phyloP scores from a whole-genome alignment of 2,329 filamentous ascomycete species.

The Aspergillus versicolor region DNA sequence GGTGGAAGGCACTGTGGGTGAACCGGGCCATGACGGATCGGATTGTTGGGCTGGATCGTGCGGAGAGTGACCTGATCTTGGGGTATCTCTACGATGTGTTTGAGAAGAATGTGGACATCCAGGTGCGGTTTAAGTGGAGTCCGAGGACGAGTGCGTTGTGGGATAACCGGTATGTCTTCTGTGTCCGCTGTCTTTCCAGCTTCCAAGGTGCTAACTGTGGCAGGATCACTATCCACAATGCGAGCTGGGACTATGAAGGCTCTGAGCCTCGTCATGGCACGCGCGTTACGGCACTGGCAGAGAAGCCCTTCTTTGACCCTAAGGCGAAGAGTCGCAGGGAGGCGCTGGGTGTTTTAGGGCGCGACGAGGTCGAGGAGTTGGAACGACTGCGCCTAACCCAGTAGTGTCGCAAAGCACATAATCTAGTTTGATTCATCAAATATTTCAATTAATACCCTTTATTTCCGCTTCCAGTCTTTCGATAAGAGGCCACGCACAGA shows the following conservation, averaged over 20 bases:
- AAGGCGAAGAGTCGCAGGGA: slow-evolving; percentile 66
- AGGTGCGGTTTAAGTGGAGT: slow-evolving; percentile 71
- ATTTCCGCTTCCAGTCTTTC: too few species aligned
- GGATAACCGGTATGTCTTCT: slow-evolving; percentile 61
- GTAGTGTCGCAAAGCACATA: background rate
- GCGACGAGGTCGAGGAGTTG: slow-evolving; percentile 47
- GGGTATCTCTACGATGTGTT: slow-evolving; percentile 68
- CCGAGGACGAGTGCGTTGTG: slow-evolving; percentile 66
- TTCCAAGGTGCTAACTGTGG: background rate
- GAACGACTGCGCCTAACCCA: background rate
- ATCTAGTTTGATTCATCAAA: too few species aligned
- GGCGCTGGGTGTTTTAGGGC: slow-evolving; percentile 62
- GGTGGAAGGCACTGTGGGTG: slow-evolving; percentile 72
- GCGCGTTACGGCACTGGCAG: slow-evolving; percentile 67
- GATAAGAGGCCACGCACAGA: too few species aligned
- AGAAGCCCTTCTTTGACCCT: slow-evolving; percentile 67
- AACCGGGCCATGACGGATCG: slow-evolving; percentile 68
- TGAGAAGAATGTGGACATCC: slow-evolving; percentile 69
- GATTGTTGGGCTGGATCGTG: slow-evolving; percentile 68
- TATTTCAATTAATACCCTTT: too few species aligned
- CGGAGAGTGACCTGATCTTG: slow-evolving; percentile 67
- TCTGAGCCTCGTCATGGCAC: slow-evolving; percentile 68
- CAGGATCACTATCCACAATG: slow-evolving; percentile 71
- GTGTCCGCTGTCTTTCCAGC: too few species aligned
- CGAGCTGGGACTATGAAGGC: slow-evolving; percentile 71